These are phyloP conservation scores for Calonectria multiphialidica DNA, from an alignment of 2,329 filamentous ascomycete species.

Conservation along the genomic window DNA sequence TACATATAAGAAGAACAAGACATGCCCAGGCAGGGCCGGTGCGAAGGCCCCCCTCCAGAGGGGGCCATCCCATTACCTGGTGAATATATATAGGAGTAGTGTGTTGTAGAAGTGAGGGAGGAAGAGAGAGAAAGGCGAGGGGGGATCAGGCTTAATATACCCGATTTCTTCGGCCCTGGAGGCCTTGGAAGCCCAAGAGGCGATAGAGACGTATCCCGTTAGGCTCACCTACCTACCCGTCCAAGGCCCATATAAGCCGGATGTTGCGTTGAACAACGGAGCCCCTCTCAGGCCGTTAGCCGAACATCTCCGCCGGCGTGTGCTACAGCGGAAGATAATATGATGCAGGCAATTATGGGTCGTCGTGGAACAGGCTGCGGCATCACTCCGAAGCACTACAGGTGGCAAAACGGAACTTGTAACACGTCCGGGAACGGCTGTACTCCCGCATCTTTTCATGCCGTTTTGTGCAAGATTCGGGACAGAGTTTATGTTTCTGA, in stretches of 20 bases:
- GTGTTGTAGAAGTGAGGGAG: not conserved
- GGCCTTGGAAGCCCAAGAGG: not conserved
- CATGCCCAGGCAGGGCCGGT: too few species aligned
- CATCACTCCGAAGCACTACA: not conserved
- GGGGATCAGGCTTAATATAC: not conserved
- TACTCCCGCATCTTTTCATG: not conserved
- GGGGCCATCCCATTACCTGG: not conserved
- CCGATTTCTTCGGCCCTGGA: not conserved
- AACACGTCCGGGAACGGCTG: not conserved
- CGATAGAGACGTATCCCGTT: not conserved
- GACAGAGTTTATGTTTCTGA: not conserved
- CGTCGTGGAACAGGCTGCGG: not conserved
- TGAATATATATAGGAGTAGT: not conserved
- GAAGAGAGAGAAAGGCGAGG: not conserved
- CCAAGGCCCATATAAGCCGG: not conserved
- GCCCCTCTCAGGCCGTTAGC: not conserved
- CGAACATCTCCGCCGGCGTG: not conserved
- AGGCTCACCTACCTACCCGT: not conserved
- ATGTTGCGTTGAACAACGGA: not conserved
- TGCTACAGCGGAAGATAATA: not conserved
- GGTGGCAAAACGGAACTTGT: not conserved
- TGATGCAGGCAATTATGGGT: not conserved
- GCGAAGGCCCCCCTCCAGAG: not conserved
- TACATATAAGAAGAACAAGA: too few species aligned
- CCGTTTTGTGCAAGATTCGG: not conserved